Evolutionary conservation across 2,329 filamentous ascomycete genomes (phyloP), one percentile per base, ranked within the genome.

Genomic region (Spiromastix sp.): DNA sequence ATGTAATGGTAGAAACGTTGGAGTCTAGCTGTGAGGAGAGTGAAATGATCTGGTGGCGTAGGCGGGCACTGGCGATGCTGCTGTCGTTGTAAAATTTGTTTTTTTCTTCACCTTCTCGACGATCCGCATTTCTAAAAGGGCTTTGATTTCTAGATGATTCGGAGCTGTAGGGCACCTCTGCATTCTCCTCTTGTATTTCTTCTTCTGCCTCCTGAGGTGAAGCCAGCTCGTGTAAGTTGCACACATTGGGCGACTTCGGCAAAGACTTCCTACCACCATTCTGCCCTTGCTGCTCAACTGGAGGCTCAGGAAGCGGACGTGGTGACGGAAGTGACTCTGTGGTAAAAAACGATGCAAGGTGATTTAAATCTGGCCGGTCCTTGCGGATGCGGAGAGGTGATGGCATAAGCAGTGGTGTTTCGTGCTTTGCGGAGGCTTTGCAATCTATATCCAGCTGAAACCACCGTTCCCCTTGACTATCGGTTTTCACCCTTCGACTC

Each of bases 321-420:
- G 40, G 31, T 47, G 47, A 9, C 47, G 42, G 8, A 42, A 46
- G 9, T 48, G 45, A 20, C 43, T 48, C 5, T 20, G 38, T 17
- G 30, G 44, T 26, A n/a, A n/a, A n/a, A n/a, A n/a, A n/a, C n/a
- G n/a, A n/a, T n/a, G n/a, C n/a, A n/a, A n/a, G n/a, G 30, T 38
- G 8, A 12, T 12, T 12, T 13, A 21, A 8, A 27, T 28, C 18
- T 20, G 21, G 8, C 11, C n/a, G n/a, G 5, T 33, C 17, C 39
- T 55, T 55, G 13, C 40, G 42, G 5, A 57, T 40, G 4, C 41
- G 40, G 9, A 58, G 43, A 2, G 55, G 55, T 11, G 43, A 40
- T 2, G 54, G 55, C 22, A 50, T 39, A 12, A 55, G 41, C 2
- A 39, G 15, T 25, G 10, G 18, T 4, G 29, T 38, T 10, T 29